A percentile compares a stretch with the other conserved stretches of the same genome.
These are phyloP conservation scores for Dicorynia guianensis DNA, from an alignment of 306 rosid genomes.

Conservation along the genomic window DNA sequence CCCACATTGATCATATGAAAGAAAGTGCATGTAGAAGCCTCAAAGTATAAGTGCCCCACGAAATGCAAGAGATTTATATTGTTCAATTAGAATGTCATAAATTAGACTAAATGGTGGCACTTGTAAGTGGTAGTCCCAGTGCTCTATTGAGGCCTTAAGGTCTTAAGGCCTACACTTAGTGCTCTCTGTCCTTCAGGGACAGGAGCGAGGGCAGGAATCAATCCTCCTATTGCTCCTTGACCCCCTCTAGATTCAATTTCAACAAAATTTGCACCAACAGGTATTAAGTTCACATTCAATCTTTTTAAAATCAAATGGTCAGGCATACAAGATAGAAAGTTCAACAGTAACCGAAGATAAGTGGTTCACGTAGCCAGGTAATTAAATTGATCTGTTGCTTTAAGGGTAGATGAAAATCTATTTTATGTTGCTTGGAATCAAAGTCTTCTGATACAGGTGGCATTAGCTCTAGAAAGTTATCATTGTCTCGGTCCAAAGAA, in stretches of 20 bases:
- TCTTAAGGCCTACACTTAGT: constrained; percentile 2
- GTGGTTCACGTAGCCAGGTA: too few species aligned
- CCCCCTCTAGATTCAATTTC: too few species aligned
- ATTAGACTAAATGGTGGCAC: neutral
- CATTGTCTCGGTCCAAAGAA: neutral
- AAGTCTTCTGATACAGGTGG: neutral
- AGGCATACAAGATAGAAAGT: too few species aligned
- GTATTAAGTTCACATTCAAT: constrained; percentile 3
- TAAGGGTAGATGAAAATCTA: neutral
- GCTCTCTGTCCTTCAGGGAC: constrained; percentile 4
- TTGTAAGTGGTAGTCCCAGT: neutral
- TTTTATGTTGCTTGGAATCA: neutral
- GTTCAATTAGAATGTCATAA: neutral
- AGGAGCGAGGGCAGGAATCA: neutral
- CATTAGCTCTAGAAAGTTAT: neutral
- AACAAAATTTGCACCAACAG: neutral
- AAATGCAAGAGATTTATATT: neutral
- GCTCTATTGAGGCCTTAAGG: neutral
- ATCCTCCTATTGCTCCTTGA: neutral
- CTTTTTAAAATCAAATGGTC: neutral
- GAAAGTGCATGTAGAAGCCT: neutral
- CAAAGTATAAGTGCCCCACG: neutral
- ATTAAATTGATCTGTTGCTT: neutral
- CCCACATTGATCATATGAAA: too few species aligned
- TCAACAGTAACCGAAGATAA: too few species aligned